Percentiles rank a stretch among this genome's conserved stretches.
Conservation (phyloP, 1,284 basidiomycete species). For the Dichomitus squalens region DNA sequence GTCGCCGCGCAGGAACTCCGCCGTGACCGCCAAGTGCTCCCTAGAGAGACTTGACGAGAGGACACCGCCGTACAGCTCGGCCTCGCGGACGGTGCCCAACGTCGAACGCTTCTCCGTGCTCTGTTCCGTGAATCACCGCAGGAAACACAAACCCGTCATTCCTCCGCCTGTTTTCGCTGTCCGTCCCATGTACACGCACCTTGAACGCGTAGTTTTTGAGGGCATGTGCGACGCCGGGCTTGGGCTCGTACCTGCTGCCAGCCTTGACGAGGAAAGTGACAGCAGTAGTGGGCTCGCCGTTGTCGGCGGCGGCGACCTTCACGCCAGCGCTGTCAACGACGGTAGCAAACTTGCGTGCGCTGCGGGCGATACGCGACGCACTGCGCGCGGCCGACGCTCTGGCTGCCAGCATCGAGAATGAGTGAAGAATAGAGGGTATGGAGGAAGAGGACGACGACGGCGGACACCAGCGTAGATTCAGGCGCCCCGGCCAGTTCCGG, state of each 20-base stretch:
- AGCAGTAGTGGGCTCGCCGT: conserved; percentile 78
- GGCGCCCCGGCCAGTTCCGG: conserved; percentile 16
- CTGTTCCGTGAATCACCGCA: conserved; percentile 40
- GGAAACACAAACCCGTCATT: not conserved
- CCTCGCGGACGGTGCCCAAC: conserved; percentile 89
- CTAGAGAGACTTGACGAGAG: conserved; percentile 85
- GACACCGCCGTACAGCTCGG: conserved; percentile 93
- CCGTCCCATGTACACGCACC: conserved; percentile 46
- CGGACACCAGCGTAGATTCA: not conserved
- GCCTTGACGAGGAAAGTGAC: conserved; percentile 92
- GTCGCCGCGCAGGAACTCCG: conserved; percentile 94
- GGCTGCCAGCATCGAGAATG: conserved; percentile 52
- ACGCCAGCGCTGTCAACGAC: conserved; percentile 79
- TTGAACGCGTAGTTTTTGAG: conserved; percentile 98
- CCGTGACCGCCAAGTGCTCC: conserved; percentile 88
- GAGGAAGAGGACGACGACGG: conserved; percentile 14
- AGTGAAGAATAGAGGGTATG: conserved; percentile 14
- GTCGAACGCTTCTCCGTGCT: conserved; percentile 86
- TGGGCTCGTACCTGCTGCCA: conserved; percentile 84
- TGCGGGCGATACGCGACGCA: conserved; percentile 61
- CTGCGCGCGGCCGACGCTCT: conserved; percentile 59
- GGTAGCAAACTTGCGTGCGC: conserved; percentile 61
- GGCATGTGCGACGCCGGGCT: conserved; percentile 86
- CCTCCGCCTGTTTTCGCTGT: not conserved
- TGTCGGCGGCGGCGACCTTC: conserved; percentile 84